Conservation (phyloP, 2,329 filamentous ascomycete species). For the Tolypocladium inflatum region DNA sequence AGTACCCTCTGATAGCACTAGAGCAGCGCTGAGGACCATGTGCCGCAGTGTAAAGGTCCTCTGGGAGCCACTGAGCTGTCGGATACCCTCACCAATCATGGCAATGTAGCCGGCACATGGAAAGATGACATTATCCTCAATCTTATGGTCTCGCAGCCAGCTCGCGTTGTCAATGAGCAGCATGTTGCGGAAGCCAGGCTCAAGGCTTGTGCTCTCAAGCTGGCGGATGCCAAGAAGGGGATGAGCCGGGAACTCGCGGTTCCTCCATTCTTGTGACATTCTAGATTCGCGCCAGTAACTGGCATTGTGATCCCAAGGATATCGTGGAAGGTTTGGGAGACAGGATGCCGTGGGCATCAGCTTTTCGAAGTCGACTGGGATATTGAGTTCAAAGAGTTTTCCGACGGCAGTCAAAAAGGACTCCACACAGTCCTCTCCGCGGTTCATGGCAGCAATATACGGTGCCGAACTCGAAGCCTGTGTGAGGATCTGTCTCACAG, state of each 20-base stretch:
- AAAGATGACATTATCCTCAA: slow-evolving; percentile 31
- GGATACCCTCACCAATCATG: slow-evolving; percentile 16
- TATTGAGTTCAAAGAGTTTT: slow-evolving; percentile 3
- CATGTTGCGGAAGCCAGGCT: slow-evolving; percentile 10
- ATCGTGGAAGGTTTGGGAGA: slow-evolving; percentile 6
- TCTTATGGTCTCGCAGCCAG: slow-evolving; percentile 33
- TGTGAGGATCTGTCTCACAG: slow-evolving; percentile 8
- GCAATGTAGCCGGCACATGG: slow-evolving; percentile 26
- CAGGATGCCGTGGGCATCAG: neutral
- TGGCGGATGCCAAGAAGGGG: no score
- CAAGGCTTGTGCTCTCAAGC: no score
- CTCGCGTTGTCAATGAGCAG: slow-evolving; percentile 14
- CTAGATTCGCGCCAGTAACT: slow-evolving; percentile 7
- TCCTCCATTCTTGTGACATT: neutral
- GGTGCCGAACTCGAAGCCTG: neutral
- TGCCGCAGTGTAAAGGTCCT: slow-evolving; percentile 17
- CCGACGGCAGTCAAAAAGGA: slow-evolving; percentile 5
- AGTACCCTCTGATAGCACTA: slow-evolving; percentile 15
- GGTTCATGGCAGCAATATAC: slow-evolving; percentile 5
- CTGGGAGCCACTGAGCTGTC: slow-evolving; percentile 7
- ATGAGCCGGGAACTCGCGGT: no score
- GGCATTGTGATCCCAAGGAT: slow-evolving; percentile 7
- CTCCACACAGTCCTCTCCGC: slow-evolving; percentile 1
- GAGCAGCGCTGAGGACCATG: slow-evolving; percentile 16
- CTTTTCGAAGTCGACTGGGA: neutral